Evolutionary conservation across 2,329 filamentous ascomycete genomes (phyloP), one percentile per base, ranked within the genome.

Genomic region (Pestalotiopsis sp.): DNA sequence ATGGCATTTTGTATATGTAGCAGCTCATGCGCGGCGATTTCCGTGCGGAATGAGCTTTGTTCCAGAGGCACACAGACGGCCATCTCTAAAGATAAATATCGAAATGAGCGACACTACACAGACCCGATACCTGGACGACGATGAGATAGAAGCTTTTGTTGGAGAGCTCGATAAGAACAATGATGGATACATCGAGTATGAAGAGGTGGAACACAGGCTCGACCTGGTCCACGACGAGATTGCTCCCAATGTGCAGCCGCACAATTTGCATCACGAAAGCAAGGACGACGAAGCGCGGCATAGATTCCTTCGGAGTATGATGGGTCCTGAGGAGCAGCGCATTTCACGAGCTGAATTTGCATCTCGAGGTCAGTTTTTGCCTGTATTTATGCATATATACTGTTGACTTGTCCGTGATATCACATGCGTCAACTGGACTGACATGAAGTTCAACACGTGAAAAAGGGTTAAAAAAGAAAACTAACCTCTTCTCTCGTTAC

Each of bases 161-260:
- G 79, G 87, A 68, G 83, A 85, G 38, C 77, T 89, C 3, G 86
- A 88, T 72, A 80, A 81, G 70, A 81, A 88, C 69, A 79, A 80
- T 23, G 83, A 88, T 74, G 86, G 86, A 13, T 78, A 77, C 71
- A 84, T 89, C 68, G 82, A 84, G 67, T 87, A 87, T 72, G 75
- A 75, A 66, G 86, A 88, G 71, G 73, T 88, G 38, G 86, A 87
- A 72, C 78, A 77, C 4, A 87, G 87, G 69, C 80, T 89, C 2
- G 85, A 88, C 55, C 75, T 84, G 52, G 84, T 86, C 1, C 83
- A 87, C 74, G 78, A 84, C 52, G 82, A 87, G 72, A 79, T 89
- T 64, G 81, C 81, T 4, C 84, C 85, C 0, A 79, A 83, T 65
- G 77, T 83, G 3, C 77, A 82, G 65, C 76, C 79, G 14, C 82